A percentile compares a stretch with the other conserved stretches of the same genome.
phyloP scores from a whole-genome alignment of 2,329 filamentous ascomycete species.

The Neofusicoccum kwambonambiense region DNA sequence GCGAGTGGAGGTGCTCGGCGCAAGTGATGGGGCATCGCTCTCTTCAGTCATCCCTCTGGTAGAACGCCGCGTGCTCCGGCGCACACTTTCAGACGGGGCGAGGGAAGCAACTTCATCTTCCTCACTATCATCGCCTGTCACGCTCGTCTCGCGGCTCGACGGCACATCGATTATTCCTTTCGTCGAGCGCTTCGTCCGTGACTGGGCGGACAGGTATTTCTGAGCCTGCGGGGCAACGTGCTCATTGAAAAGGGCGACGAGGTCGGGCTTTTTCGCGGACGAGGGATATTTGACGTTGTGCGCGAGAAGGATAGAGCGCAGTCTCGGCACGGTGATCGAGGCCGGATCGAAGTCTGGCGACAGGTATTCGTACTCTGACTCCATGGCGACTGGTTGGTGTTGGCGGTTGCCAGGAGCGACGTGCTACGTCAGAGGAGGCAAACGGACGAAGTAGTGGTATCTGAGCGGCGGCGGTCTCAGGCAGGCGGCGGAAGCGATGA shows the following conservation, averaged over 20 bases:
- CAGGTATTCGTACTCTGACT: slow-evolving; percentile 63
- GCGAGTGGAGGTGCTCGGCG: background rate
- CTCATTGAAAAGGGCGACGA: slow-evolving; percentile 79
- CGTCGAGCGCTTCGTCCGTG: slow-evolving; percentile 80
- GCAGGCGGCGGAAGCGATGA: background rate
- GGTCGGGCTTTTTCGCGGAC: slow-evolving; percentile 85
- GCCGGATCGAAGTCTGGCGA: slow-evolving; percentile 82
- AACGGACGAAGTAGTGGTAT: background rate
- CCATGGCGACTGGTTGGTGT: slow-evolving; percentile 33
- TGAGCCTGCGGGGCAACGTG: slow-evolving; percentile 75
- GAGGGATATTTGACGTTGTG: slow-evolving; percentile 84
- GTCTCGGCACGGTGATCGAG: slow-evolving; percentile 78
- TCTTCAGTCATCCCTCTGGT: slow-evolving; percentile 43
- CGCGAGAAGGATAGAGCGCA: slow-evolving; percentile 87
- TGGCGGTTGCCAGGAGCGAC: slow-evolving; percentile 11
- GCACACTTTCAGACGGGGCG: slow-evolving; percentile 6
- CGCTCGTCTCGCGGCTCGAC: slow-evolving; percentile 64
- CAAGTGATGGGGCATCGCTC: slow-evolving; percentile 35
- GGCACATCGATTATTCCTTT: slow-evolving; percentile 72
- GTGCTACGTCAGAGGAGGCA: slow-evolving; percentile 14
- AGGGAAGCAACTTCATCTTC: slow-evolving; percentile 34
- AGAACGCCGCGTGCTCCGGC: slow-evolving; percentile 32
- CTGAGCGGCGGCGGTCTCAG: slow-evolving; percentile 2
- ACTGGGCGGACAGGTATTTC: slow-evolving; percentile 71
- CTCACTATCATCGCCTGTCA: slow-evolving; percentile 56